Evolutionary conservation across 805 yeast species (phyloP), one percentile per base, ranked within the genome.

Genomic region (Myxozyma kluyveri): DNA sequence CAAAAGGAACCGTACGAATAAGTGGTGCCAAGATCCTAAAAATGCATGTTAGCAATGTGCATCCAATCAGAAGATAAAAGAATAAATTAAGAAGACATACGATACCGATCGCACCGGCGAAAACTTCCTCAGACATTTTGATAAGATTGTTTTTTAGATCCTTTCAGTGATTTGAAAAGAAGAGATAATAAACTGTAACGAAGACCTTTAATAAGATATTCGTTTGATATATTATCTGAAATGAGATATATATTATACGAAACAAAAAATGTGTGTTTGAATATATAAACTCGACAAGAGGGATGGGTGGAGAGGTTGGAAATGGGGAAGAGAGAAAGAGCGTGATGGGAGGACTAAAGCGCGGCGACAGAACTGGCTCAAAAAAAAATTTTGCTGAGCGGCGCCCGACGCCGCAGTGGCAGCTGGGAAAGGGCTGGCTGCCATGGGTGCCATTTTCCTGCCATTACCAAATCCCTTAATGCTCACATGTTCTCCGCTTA

Each of bases 81-180:
- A 23, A 19, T 10, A n/a, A 29, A 29, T 3, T 22, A n/a, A 21
- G 38, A 12, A 33, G 5, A 54, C 59, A 24, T 56, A 56, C 98
- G 84, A 91, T 91, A 85, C 99, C 99, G 74, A 88, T 86, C 77
- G 93, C 93, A 86, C 97, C 97, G 83, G 90, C 93, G 85, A 86
- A 89, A 80, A 89, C 93, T 85, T 89, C 96, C 84, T 54, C 44
- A 41, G 60, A 49, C 60, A 56, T 56, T 31, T 17, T 44, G 7
- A n/a, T n/a, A n/a, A n/a, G n/a, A n/a, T n/a, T n/a, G n/a, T n/a
- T n/a, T n/a, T n/a, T n/a, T n/a, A n/a, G n/a, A n/a, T n/a, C n/a
- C n/a, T n/a, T n/a, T n/a, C n/a, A n/a, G n/a, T n/a, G n/a, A n/a
- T n/a, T n/a, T n/a, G n/a, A n/a, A n/a, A n/a, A n/a, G n/a, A n/a